Conservation (phyloP, 2,329 filamentous ascomycete species). For the Sporothrix protearum region DNA sequence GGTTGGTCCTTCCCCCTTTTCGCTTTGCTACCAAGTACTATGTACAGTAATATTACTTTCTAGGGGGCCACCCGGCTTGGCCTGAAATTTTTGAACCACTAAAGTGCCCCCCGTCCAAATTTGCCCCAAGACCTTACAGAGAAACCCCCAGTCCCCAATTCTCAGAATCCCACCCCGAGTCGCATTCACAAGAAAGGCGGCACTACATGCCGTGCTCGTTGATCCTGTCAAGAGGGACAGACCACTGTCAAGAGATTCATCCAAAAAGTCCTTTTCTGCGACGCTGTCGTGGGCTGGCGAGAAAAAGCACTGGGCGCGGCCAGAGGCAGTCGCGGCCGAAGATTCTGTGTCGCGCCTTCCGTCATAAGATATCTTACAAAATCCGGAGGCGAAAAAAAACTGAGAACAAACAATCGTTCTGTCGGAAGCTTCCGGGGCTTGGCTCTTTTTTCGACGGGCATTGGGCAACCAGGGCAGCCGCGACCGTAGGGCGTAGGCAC, state of each 20-base stretch:
- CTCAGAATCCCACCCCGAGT: background rate
- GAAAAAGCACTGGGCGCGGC: background rate
- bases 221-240: background rate
- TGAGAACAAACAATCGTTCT: background rate
- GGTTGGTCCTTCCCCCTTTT: conserved; percentile 9
- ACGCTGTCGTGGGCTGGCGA: background rate
- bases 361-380: too few species aligned
- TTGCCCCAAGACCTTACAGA: background rate
- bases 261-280: background rate
- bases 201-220: background rate
- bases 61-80: background rate
- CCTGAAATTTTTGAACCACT: conserved; percentile 8
- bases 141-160: background rate
- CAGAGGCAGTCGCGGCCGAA: background rate
- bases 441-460: background rate
- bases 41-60: background rate
- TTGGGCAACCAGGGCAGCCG: conserved; percentile 5
- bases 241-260: background rate
- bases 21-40: background rate
- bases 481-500: background rate
- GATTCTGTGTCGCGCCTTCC: background rate
- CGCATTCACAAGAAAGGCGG: conserved; percentile 1
- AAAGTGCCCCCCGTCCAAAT: background rate
- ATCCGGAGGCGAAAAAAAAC: background rate
- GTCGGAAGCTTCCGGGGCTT: conserved; percentile 15